Evolutionary conservation across 2,329 filamentous ascomycete species (phyloP), one percentile per base, ranked within the genome.

Genomic region (Pestalotiopsis sp.): DNA sequence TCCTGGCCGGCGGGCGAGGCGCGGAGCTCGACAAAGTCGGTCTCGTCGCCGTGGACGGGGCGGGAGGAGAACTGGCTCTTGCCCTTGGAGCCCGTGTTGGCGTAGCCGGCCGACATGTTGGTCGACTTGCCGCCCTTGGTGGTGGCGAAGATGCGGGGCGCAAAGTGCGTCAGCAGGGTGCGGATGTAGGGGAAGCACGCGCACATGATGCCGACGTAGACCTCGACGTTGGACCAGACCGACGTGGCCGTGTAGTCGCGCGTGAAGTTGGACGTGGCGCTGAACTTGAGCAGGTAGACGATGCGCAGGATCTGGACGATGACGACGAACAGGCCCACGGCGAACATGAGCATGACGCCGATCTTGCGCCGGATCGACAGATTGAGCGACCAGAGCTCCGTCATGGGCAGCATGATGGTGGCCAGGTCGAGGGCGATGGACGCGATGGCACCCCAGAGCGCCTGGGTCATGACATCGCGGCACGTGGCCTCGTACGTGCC

Each of bases 191-290:
- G 77, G 72, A 78, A 73, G 67, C 76, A 77, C 2, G 75, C 75
- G 63, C 75, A 75, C 30, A 75, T 74, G 35, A 78, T 72, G 13
- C 75, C 74, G 2, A 78, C 73, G 1, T 73, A 72, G 14, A 77
- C 75, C 68, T 78, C 77, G 65, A 78, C 72, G 24, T 76, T 76
- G 1, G 76, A 78, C 74, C 76, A 78, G 38, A 64, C 61, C n/a
- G 17, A 22, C 40, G 61, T 52, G n/a, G 61, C 26, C 40, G 40
- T 62, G 13, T 26, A 72, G 72, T 69, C 71, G 71, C 73, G 72
- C n/a, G 73, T 75, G 38, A 74, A 64, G 65, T 74, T 74, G 20
- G 60, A 39, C 1, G 72, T 73, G 5, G 61, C 71, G 58, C 73
- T 72, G 58, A 75, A 73, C 48, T 66, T 59, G 39, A 75, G 73